Percentiles rank a stretch among this genome's conserved stretches.
Conservation (phyloP, 345 rosid genomes). For the Toxicodendron radicans region DNA sequence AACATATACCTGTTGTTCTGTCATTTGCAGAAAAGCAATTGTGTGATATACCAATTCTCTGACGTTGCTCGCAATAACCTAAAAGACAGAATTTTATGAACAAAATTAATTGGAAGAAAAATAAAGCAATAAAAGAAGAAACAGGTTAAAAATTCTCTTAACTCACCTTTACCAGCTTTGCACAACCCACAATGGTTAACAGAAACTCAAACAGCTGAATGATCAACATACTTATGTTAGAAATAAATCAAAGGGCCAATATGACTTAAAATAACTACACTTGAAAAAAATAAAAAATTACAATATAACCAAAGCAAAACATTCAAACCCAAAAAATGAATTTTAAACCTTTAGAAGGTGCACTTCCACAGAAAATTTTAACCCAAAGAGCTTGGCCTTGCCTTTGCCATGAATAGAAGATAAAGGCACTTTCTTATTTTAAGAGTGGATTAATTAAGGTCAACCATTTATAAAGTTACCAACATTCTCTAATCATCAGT, state of each 20-base stretch:
- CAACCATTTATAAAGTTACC: background rate
- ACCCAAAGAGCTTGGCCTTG: background rate
- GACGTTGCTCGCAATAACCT: constrained; percentile 59
- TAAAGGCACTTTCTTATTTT: background rate
- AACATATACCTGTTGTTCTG: constrained; percentile 71
- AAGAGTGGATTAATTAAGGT: background rate
- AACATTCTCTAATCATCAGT: background rate
- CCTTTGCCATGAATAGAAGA: background rate
- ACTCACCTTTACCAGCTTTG: constrained; percentile 68
- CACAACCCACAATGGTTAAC: constrained; percentile 71
- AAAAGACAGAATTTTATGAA: constrained; percentile 20
- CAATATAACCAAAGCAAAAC: background rate
- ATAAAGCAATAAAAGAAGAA: background rate
- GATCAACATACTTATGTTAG: constrained; percentile 18
- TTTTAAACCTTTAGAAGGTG: background rate
- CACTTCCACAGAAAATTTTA: background rate
- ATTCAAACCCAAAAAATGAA: background rate
- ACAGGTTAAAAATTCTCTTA: constrained; percentile 17
- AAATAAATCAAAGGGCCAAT: constrained; percentile 26
- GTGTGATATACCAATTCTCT: constrained; percentile 79
- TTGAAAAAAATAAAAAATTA: constrained; percentile 1
- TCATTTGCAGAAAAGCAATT: constrained; percentile 82
- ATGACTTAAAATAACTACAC: constrained; percentile 9
- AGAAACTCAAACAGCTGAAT: constrained; percentile 88
- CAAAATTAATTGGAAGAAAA: constrained; percentile 11